Conservation (phyloP, 176 grass and related monocot species). For the Triticum aestivum region DNA sequence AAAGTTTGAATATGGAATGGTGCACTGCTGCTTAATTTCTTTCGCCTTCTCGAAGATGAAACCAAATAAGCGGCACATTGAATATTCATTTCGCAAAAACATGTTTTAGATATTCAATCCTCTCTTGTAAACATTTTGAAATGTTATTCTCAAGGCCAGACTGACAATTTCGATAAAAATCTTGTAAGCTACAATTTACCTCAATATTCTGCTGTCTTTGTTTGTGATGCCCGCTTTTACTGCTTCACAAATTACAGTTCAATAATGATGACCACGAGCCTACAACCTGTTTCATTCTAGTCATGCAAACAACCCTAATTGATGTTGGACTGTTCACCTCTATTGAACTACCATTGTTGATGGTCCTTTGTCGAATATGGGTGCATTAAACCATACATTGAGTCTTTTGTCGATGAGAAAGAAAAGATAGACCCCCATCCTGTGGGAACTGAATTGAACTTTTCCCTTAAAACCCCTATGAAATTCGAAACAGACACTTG, state of each 20-base stretch:
- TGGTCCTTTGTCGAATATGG: background rate
- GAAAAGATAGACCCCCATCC: background rate
- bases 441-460: background rate
- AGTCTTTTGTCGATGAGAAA: background rate
- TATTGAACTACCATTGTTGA: background rate
- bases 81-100: background rate
- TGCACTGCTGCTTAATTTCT: background rate
- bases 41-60: background rate
- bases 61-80: background rate
- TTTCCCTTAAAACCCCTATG: background rate
- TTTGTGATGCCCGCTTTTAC: background rate
- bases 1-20: background rate
- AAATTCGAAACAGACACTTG: background rate
- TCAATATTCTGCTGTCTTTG: background rate
- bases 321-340: background rate
- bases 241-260: background rate
- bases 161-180: background rate
- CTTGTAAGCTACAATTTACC: constrained; percentile 5
- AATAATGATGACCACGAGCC: background rate
- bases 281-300: background rate
- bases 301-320: background rate
- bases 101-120: background rate
- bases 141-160: background rate
- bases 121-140: background rate
- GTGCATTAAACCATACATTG: background rate